Base-by-base conservation (phyloP, 352 stramenopile genomes). In the Globisporangium uncinulatum region DNA sequence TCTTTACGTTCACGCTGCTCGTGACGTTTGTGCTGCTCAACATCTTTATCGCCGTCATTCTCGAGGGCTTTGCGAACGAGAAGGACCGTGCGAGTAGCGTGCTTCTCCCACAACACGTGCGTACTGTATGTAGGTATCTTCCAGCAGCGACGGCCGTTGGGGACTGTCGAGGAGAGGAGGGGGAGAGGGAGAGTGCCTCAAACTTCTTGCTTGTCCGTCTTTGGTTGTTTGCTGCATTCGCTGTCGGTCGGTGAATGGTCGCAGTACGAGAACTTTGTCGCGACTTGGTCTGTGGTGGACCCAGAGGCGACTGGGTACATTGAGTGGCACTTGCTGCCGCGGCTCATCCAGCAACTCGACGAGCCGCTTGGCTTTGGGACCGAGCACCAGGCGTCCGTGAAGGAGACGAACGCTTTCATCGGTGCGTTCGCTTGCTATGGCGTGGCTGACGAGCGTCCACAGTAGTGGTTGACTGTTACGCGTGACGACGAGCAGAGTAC, bases 21-120 rank as follows among this genome's bases (percentile, higher is more conserved):
- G 79, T 96, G 36, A 88, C 74, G 3, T 95, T 87, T 57, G 64
- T 95, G 32, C 65, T 95, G 42, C 63, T 96, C 52, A 95, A 95
- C 65, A 79, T 95, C 56, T 94, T 96, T 64, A 88, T 96, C 49
- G 86, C 76, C 51, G 77, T 95, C 51, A 87, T 96, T 34, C 73
- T 95, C 20, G 80, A 94, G 49, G 82, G 77, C 14, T 96, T 95
- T 62, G 70, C 88, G 36, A 78, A 80, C 54, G 80, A 79, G 54
- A 82, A 79, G 54, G 84, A 93, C 51, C 73, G 83, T 21, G 77
- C 87, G 9, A 67, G 56, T 45, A 62, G 71, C 31, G 69, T 80
- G 20, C 55, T 80, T 17, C 39, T 73, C 5, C 70, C 62, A 6
- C 65, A 79, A n/a, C 67, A 79, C 43, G 67, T 79, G 65, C 67